Base-by-base conservation (phyloP, 306 rosid genomes). In the Gleditsia sinensis region DNA sequence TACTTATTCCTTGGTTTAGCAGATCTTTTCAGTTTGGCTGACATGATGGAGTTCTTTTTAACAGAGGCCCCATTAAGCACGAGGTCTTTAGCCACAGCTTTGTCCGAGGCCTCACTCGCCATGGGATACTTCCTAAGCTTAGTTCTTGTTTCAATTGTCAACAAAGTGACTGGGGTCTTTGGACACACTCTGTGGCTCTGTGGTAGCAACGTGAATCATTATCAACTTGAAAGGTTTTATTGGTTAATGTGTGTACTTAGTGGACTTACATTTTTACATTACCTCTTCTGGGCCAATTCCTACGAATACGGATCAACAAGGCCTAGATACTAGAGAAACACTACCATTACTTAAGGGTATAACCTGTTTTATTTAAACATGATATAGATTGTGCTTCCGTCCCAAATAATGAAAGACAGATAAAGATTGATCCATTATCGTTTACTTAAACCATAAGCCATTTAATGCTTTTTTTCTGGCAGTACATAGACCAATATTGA, bases 11-110 rank as follows among this genome's bases (percentile, higher is more conserved):
- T 92, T 33, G 98, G 96, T 2, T 88, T 95, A 0, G 96, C 95
- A 9, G 96, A 93, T 63, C 86, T 90, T 33, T 87, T 90, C 86
- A 90, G 91, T 2, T 40, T 90, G 79, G 96, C 95, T 6, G 98
- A 92, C 0, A 81, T 86, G 89, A 79, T 90, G 91, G 98, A 93
- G 62, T 90, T 93, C 32, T 93, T 93, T 86, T 90, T 88, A 84
- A 90, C 95, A 0, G 96, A 93, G 63, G 95, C 98, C 27, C 93
- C 98, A 10, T 40, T 68, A 33, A 80, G 89, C 62, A 90, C 87
- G 96, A 75, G 94, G 56, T 90, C 94, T 34, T 72, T 93, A 45
- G 94, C 98, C 39, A 90, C 96, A 7, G 72, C 98, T 19, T 84
- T 88, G 3, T 88, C 96, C 0, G 90, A 95, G 96, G 86, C 91